A percentile compares a stretch with the other conserved stretches of the same genome.
phyloP scores from a whole-genome alignment of 1,284 basidiomycete genomes.

The Ustilago tritici region DNA sequence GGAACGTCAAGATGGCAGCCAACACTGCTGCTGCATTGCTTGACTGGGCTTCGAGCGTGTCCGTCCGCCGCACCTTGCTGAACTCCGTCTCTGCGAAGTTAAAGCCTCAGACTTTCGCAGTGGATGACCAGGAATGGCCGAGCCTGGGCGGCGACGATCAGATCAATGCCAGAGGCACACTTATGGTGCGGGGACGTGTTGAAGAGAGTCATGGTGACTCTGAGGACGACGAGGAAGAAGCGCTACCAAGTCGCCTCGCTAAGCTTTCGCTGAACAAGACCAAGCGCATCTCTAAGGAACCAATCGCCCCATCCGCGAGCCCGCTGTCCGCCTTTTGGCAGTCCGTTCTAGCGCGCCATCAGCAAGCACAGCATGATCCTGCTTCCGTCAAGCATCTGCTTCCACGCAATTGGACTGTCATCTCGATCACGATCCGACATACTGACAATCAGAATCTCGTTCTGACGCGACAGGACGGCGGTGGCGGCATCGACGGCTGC shows the following conservation, averaged over 20 bases:
- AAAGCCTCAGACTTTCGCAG: neutral
- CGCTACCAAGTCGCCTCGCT: conserved; percentile 36
- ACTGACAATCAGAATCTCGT: conserved; percentile 83
- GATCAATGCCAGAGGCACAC: neutral
- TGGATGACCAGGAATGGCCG: conserved; percentile 39
- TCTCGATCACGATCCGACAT: conserved; percentile 75
- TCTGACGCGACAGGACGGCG: conserved; percentile 77
- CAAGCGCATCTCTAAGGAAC: neutral
- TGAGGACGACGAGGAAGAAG: conserved; percentile 33
- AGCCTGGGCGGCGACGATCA: neutral
- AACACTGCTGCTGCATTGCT: conserved; percentile 42
- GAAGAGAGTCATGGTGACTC: neutral
- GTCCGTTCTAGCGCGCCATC: conserved; percentile 37
- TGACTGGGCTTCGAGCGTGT: conserved; percentile 48
- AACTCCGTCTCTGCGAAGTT: conserved; percentile 52
- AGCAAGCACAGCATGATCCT: conserved; percentile 35
- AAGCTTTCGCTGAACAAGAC: conserved; percentile 34
- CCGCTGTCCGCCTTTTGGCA: conserved; percentile 37
- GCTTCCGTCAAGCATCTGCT: conserved; percentile 70
- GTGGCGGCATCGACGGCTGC: conserved; percentile 40
- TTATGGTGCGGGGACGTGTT: neutral
- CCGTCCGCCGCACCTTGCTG: conserved; percentile 47
- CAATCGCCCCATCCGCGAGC: neutral
- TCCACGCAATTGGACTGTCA: conserved; percentile 84
- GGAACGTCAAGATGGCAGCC: conserved; percentile 46